Base-by-base conservation (phyloP, 176 grass and related monocot species). In the Phoenix dactylifera region DNA sequence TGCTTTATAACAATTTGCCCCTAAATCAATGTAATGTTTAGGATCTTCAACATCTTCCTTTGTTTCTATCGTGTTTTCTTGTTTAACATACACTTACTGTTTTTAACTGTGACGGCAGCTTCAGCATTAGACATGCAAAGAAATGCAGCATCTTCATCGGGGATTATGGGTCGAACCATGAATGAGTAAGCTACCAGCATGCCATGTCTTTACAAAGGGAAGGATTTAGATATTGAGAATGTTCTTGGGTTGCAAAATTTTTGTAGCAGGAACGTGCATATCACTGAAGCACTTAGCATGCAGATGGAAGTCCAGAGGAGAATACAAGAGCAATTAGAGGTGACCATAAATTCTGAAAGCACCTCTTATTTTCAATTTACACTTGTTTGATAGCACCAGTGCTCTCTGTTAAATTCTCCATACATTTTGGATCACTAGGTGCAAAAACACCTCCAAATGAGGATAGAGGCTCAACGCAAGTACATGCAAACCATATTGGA, bases 401-500 rank as follows among this genome's bases (percentile, higher is more conserved):
- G 35, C 35, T 44, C 12, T 44, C 10, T 44, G 1, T 14, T 44
- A 44, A 12, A 44, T 44, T 44, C 35, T 44, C 14, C 35, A 44
- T 12, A 12, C 2, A 44, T 44, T 14, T 44, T 44, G 35, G 35
- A 44, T 44, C 10, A 1, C 53, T 49, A 95, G 89, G 89, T 95
- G 72, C 89, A 98, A 39, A 93, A 89, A 73, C 88, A 89, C 50
- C 85, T 98, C 18, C 94, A 98, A 57, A 98, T 98, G 74, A 86
- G 94, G 85, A 89, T 98, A 18, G 94, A 98, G 62, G 88, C 94
- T 49, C 88, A 98, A 83, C 85, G 88, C 0, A 98, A 84, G 71
- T 98, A 98, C 73, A 98, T 98, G 94, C 88, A 98, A 58, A 86
- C 84, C 30, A 98, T 98, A 71, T 69, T 98, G 58, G 82, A 98